Base-by-base conservation (phyloP, 202 grass and related monocot species). In the Elaeis oleifera region DNA sequence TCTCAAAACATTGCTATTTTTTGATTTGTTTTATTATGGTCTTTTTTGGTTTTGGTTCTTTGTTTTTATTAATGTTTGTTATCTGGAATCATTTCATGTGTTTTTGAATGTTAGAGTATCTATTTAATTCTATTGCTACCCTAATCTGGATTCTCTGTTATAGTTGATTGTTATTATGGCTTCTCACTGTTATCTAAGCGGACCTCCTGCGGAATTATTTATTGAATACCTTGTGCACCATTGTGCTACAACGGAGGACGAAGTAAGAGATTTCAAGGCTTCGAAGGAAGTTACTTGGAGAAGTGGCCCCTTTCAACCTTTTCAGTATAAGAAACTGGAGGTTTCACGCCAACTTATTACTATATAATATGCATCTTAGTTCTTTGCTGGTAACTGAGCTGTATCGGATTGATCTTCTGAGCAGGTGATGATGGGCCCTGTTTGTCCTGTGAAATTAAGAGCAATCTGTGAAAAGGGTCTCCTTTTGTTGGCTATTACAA, bases 121-220 rank as follows among this genome's bases (percentile, higher is more conserved):
- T 44, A 44, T 44, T 13, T 44, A 44, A 13, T 44, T 44, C 2
- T 44, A 44, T 13, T 3, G 36, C 9, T 44, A 13, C 3, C 2
- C 11, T 44, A 11, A 44, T 44, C 8, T 44, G 36, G 36, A 13
- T 14, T 44, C 11, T 44, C 56, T 70, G 51, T 83, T 56, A 15
- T 87, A 96, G 91, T 78, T 96, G 76, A 90, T 96, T 78, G 84
- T 96, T 80, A 87, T 96, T 74, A 88, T 96, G 91, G 91, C 91
- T 83, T 96, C 87, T 56, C 87, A 96, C 73, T 90, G 91, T 71
- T 90, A 96, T 60, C 75, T 96, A 69, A 90, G 84, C 65, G 84
- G 87, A 32, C 81, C 68, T 58, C 67, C 91, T 74, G 91, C 83
- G 67, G 87, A 96, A 71, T 56, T 90, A 26, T 77, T 84, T 27